Evolutionary conservation across 169 alveolate genomes (phyloP).

Genomic region (Eimeria brunetti): DNA sequence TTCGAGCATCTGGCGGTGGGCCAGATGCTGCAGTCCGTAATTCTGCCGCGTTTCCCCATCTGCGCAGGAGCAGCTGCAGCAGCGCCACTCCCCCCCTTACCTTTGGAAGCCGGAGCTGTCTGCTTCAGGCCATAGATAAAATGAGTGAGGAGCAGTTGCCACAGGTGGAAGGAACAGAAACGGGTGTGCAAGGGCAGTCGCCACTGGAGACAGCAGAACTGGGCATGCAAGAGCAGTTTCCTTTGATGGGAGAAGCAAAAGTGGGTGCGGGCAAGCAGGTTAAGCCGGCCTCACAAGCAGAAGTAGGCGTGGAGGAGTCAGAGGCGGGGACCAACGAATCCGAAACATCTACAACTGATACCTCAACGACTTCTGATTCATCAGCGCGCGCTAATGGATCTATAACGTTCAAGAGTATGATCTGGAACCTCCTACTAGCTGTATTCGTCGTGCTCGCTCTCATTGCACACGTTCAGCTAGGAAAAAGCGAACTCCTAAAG

Average conservation of each 20-base stretch:
- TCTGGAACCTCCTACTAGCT: neutral
- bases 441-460: neutral
- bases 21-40: neutral
- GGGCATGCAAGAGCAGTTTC: too few relatives aligned
- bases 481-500: neutral
- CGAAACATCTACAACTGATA: neutral
- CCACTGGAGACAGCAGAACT: too few relatives aligned
- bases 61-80: neutral
- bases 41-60: neutral
- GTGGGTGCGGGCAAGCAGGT: too few relatives aligned
- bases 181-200: too few relatives aligned
- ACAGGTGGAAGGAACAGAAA: neutral
- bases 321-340: neutral
- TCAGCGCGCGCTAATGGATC: neutral
- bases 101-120: neutral
- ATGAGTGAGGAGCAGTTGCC: neutral
- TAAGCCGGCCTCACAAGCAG: too few relatives aligned
- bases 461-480: conserved; percentile 22
- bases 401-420: neutral
- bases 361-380: neutral
- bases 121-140: neutral
- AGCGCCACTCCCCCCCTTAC: neutral
- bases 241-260: too few relatives aligned
- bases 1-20: neutral
- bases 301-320: neutral